Evolutionary conservation across 177 flowering plant species (phyloP).

Genomic region (Vitis hybrid): DNA sequence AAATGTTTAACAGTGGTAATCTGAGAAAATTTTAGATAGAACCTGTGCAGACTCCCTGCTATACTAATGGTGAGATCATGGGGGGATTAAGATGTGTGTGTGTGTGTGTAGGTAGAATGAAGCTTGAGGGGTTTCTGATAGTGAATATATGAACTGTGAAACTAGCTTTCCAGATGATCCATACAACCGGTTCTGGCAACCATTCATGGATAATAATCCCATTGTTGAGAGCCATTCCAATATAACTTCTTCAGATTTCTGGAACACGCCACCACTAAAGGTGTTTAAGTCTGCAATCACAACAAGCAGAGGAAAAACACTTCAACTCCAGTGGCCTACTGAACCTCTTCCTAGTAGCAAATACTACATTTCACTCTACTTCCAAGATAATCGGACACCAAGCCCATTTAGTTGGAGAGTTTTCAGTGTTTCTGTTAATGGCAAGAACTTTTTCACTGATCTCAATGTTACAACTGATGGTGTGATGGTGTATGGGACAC

Average conservation of each 20-base stretch:
- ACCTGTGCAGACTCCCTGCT: no score
- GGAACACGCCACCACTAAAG: conserved; percentile 78
- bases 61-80: no score
- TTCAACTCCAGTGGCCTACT: conserved; percentile 69
- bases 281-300: conserved; percentile 55
- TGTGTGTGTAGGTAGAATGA: not conserved
- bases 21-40: no score
- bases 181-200: conserved; percentile 83
- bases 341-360: conserved; percentile 41
- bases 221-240: conserved; percentile 39
- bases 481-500: conserved; percentile 43
- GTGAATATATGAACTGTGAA: conserved; percentile 13
- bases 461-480: conserved; percentile 70
- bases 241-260: conserved; percentile 53
- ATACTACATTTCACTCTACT: conserved; percentile 80
- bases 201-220: conserved; percentile 55
- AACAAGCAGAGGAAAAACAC: conserved; percentile 64
- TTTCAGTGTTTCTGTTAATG: conserved; percentile 65
- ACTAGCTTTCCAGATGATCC: conserved; percentile 91
- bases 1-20: no score
- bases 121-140: conserved; percentile 12
- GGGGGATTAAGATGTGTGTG: no score
- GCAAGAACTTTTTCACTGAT: conserved; percentile 43
- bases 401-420: conserved; percentile 87
- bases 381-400: conserved; percentile 74